Conservation (phyloP, 2,329 filamentous ascomycete species). For the Falciphora oryzae region DNA sequence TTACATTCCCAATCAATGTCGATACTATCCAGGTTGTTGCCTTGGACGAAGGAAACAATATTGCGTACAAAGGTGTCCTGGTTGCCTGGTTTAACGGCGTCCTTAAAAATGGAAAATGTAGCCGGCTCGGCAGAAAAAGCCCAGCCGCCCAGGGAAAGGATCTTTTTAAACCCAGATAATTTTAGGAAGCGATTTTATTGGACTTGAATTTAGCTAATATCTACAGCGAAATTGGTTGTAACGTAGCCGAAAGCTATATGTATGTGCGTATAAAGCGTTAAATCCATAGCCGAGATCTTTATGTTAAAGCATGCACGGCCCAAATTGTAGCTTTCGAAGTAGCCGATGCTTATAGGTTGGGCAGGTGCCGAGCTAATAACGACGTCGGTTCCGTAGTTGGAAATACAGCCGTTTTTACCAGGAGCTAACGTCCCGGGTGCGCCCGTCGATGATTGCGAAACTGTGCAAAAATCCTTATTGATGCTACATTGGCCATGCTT, state of each 20-base stretch:
- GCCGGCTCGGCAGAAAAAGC: conserved; percentile 29
- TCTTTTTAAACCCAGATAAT: conserved; percentile 27
- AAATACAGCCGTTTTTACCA: too few relatives aligned
- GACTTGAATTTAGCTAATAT: conserved; percentile 17
- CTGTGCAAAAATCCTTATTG: too few relatives aligned
- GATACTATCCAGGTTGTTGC: conserved; percentile 11
- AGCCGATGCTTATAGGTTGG: too few relatives aligned
- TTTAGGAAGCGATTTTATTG: conserved; percentile 25
- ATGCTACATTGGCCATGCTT: too few relatives aligned
- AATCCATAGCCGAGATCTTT: conserved; percentile 18
- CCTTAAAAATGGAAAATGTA: conserved; percentile 33
- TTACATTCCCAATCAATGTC: conserved; percentile 14
- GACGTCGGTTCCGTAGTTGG: too few relatives aligned
- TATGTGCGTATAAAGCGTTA: conserved; percentile 21
- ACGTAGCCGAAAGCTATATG: conserved; percentile 28
- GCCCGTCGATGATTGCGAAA: too few relatives aligned
- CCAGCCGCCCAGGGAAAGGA: conserved; percentile 41
- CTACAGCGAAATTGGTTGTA: conserved; percentile 12
- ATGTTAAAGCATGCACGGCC: conserved; percentile 22
- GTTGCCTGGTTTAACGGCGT: conserved; percentile 13
- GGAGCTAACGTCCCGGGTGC: too few relatives aligned
- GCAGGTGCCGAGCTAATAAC: too few relatives aligned
- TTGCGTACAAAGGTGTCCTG: conserved; percentile 10
- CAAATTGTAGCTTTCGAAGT: too few relatives aligned
- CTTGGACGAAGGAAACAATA: conserved; percentile 11